Evolutionary conservation across 1,284 basidiomycete genomes (phyloP), one percentile per base, ranked within the genome.

Genomic region (Hemileia vastatrix): DNA sequence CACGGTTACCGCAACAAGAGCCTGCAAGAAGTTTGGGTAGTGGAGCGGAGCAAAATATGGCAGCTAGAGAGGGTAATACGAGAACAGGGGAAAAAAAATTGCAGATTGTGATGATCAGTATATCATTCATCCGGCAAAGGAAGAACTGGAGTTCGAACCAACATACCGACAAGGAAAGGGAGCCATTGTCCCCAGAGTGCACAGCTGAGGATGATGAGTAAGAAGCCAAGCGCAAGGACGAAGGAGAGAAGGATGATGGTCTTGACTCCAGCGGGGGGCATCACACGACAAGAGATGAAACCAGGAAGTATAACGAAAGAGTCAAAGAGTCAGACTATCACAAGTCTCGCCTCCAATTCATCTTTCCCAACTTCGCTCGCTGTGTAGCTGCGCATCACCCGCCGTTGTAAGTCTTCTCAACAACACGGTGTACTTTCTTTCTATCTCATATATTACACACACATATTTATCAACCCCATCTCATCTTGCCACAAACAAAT

Each of bases 101-200:
- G 13, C 21, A 33, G 18, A 48, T 21, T 36, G 44, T 32, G 51
- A 24, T n/a, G 48, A 36, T 24, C 15, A 23, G 1, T 44, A n/a
- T 36, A 40, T 8, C 40, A 62, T 31, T 8, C 8, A 31, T 19
- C 45, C 44, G 21, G 49, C 19, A 31, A 62, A 27, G 32, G 43
- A 21, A 19, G 50, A 52, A 45, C 24, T 32, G 63, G 19, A 3
- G 43, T 8, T 51, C 23, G 15, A 43, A 43, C n/a, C 21, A n/a
- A 83, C 90, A 75, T 71, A 95, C 94, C 94, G 69, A 97, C 94
- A 68, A 98, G 83, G 54, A 98, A 80, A 50, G 95, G 95, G 13
- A 98, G 81, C 95, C 95, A 99, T 77, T 99, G 98, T 36, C 84
- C 79, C 86, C 88, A 98, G 43, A 98, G 80, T 23, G 95, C 94